Evolutionary conservation across 306 rosid genomes (phyloP), one percentile per base, ranked within the genome.

Genomic region (Cucumis sativus): DNA sequence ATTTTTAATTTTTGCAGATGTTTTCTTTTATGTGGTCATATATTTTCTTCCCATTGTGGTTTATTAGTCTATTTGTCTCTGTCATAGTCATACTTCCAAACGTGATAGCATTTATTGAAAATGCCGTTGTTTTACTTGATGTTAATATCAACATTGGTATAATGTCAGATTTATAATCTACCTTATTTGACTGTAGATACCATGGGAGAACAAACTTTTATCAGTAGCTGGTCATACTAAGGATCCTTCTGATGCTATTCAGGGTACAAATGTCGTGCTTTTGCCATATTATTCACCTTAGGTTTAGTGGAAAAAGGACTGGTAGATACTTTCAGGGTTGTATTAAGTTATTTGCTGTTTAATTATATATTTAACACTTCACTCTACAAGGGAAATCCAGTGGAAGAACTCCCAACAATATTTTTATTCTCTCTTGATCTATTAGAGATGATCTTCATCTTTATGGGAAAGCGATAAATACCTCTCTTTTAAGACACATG

Each of bases 211-310:
- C 86, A 90, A 88, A 84, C 92, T 94, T 77, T 78, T 94, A 61
- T 91, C 97, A 55, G 15, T 94, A 83, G 94, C 94, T 73, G 98
- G 97, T 59, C 97, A 94, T 79, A 79, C 94, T 68, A 91, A 94
- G 87, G 90, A 94, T 86, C 92, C 92, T 63, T 74, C 86, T 10
- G 94, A 94, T 82, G 84, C 86, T 82, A 87, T 94, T 77, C 97
- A 91, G 81, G 96, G 98, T 93, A 86, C 25, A 23, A 18, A 12
- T 77, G 17, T 40, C 23, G 15, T 61, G 43, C 18, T 59, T 10
- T 76, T 14, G 13, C 33, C 13, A 76, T 76, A 68, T 21, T 75
- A 55, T 76, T 57, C 59, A 76, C 37, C 54, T 43, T 21, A 45
- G 47, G 57, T 37, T 59, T 23, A 47, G 70, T 21, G 59, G 39